Evolutionary conservation across 768 basidiomycete species (phyloP).

Genomic region (Rossbeevera mucosa): DNA sequence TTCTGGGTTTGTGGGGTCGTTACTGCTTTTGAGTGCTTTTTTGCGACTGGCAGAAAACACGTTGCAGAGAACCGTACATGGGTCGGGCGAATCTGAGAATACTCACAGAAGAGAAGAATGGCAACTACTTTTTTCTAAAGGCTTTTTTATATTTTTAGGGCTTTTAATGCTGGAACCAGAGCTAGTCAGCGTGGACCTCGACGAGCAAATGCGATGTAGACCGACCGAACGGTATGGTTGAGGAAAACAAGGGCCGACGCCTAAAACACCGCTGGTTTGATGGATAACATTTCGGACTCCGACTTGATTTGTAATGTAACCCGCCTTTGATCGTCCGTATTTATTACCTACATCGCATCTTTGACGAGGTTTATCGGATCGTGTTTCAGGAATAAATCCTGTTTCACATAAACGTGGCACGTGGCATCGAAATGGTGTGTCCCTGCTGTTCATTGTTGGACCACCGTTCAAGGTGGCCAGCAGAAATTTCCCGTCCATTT

Average conservation of each 20-base stretch:
- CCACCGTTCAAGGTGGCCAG: too few species aligned
- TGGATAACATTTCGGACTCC: conserved; percentile 40
- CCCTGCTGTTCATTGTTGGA: neutral
- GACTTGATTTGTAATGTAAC: conserved; percentile 22
- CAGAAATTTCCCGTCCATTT: neutral
- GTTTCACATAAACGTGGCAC: neutral
- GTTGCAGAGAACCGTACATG: conserved; percentile 9
- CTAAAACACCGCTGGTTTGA: conserved; percentile 19
- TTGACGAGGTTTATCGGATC: neutral
- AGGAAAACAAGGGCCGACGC: conserved; percentile 39
- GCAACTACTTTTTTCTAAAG: conserved; percentile 69
- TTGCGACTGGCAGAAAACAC: conserved; percentile 41
- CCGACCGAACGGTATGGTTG: conserved; percentile 65
- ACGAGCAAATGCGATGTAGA: conserved; percentile 16
- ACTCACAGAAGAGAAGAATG: conserved; percentile 68
- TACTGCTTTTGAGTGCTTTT: conserved; percentile 87
- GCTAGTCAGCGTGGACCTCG: conserved; percentile 13
- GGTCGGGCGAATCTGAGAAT: conserved; percentile 11
- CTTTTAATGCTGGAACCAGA: conserved; percentile 50
- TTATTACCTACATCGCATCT: too few species aligned
- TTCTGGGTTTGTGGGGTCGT: conserved; percentile 66
- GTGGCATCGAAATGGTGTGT: neutral
- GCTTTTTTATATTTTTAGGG: conserved; percentile 58
- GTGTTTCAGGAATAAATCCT: neutral
- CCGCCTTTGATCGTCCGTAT: neutral